Evolutionary conservation across 2,329 filamentous ascomycete species (phyloP).

Genomic region (Xenoacremonium recifei): DNA sequence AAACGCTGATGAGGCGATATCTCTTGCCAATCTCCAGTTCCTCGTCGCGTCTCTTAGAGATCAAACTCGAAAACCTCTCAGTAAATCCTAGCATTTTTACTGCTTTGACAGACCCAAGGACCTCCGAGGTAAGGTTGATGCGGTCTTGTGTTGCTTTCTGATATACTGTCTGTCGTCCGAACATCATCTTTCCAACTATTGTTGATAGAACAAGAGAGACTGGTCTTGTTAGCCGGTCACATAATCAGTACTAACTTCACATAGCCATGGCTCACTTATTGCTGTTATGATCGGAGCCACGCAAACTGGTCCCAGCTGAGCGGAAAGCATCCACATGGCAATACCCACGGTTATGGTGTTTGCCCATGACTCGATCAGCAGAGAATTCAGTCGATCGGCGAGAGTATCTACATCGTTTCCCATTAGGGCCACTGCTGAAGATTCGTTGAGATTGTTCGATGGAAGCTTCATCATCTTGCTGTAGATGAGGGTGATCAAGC

Average conservation of each 20-base stretch:
- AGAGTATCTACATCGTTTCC: slow-evolving; percentile 32
- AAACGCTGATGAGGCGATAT: slow-evolving; percentile 24
- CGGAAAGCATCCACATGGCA: slow-evolving; percentile 29
- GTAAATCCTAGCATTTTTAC: slow-evolving; percentile 34
- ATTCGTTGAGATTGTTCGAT: slow-evolving; percentile 23
- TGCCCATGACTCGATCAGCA: slow-evolving; percentile 32
- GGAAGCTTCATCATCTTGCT: slow-evolving; percentile 29
- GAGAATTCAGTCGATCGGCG: slow-evolving; percentile 22
- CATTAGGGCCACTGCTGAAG: slow-evolving; percentile 30
- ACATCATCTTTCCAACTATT: slow-evolving; percentile 24
- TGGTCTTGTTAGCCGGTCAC: slow-evolving; percentile 4
- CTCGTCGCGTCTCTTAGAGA: slow-evolving; percentile 23
- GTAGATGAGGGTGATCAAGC: slow-evolving; percentile 29
- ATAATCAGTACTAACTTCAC: rapidly evolving
- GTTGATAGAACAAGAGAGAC: slow-evolving; percentile 21
- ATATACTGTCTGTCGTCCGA: slow-evolving; percentile 27
- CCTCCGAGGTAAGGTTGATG: slow-evolving; percentile 32
- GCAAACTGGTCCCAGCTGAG: slow-evolving; percentile 32
- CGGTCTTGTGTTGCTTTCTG: slow-evolving; percentile 32
- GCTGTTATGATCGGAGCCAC: slow-evolving; percentile 31
- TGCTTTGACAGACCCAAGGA: slow-evolving; percentile 30
- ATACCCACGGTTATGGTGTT: slow-evolving; percentile 30
- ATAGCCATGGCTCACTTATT: slow-evolving; percentile 22
- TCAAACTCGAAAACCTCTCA: slow-evolving; percentile 22
- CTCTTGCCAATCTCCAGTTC: slow-evolving; percentile 25